Evolutionary conservation across 768 basidiomycete genomes (phyloP), one percentile per base, ranked within the genome.

Genomic region (Mycena leptocephala): DNA sequence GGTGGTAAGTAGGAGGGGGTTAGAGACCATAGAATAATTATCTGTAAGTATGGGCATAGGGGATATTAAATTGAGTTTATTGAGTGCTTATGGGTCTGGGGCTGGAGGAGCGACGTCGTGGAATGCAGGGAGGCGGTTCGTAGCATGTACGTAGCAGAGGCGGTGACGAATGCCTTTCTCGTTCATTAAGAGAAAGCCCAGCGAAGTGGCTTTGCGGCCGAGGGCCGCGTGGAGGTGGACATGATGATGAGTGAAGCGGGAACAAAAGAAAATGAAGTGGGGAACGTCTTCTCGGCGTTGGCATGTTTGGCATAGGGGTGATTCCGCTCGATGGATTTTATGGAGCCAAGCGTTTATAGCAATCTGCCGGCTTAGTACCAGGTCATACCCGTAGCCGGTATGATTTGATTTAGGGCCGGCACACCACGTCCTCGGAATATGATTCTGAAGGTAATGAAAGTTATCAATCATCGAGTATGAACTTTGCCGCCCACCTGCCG

Each of bases 191-290:
- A 77, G 55, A 35, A 37, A 74, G 1, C 65, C 58, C 20, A 74
- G 53, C 1, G 76, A 77, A 4, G n/a, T 41, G 20, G 76, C 72
- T 14, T 70, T 64, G 14, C 70, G 61, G 20, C 75, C 70, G 18
- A 76, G 35, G 1, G 58, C 39, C 0, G 16, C 14, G 26, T 22
- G 35, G 9, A 77, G 66, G 8, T 28, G n/a, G 39, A n/a, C 13
- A 4, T 59, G 66, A 28, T 74, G 72, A n/a, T n/a, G n/a, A n/a
- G 33, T 26, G 59, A 39, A 74, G 22, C 41, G 55, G 3, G 78
- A 76, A 62, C 76, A 80, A 10, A 43, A 46, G 7, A 80, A 39
- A 1, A 80, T 28, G 58, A 66, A 81, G 68, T 81, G 80, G 2
- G 28, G 30, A 1, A 79, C 55, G 1, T 70, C 74, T 51, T 81